These are phyloP conservation scores for Trifolium subterraneum DNA, from an alignment of 306 rosid genomes.

Conservation along the genomic window DNA sequence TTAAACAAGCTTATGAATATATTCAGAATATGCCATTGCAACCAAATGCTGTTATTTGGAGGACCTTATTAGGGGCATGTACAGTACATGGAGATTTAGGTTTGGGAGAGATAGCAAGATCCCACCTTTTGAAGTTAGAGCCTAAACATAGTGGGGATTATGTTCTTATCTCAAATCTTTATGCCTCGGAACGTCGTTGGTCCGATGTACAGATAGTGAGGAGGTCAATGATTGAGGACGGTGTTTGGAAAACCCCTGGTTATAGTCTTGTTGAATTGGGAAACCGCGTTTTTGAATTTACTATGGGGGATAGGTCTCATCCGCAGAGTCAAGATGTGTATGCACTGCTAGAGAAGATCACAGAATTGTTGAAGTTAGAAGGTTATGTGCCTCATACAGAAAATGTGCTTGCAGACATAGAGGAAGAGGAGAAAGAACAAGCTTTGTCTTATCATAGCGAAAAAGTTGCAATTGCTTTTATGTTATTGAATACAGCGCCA, in stretches of 20 bases:
- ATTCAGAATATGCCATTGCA: conserved; percentile 59
- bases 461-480: conserved; percentile 64
- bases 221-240: conserved; percentile 56
- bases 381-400: conserved; percentile 63
- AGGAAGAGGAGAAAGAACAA: conserved; percentile 70
- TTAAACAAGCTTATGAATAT: conserved; percentile 58
- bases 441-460: conserved; percentile 69
- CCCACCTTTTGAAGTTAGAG: conserved; percentile 52
- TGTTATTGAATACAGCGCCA: conserved; percentile 58
- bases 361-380: conserved; percentile 57
- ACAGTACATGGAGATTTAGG: conserved; percentile 55
- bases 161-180: conserved; percentile 66
- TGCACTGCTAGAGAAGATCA: conserved; percentile 53
- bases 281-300: conserved; percentile 59
- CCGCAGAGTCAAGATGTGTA: conserved; percentile 60
- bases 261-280: conserved; percentile 64
- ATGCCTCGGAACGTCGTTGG: conserved; percentile 62
- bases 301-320: conserved; percentile 63
- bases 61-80: conserved; percentile 64
- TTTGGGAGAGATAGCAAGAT: conserved; percentile 60
- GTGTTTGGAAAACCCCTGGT: conserved; percentile 65
- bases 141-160: conserved; percentile 65
- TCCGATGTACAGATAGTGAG: conserved; percentile 56
- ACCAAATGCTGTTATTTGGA: conserved; percentile 65
- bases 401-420: conserved; percentile 65